Conservation (phyloP, 257 asterid genomes). For the Misopates orontium region DNA sequence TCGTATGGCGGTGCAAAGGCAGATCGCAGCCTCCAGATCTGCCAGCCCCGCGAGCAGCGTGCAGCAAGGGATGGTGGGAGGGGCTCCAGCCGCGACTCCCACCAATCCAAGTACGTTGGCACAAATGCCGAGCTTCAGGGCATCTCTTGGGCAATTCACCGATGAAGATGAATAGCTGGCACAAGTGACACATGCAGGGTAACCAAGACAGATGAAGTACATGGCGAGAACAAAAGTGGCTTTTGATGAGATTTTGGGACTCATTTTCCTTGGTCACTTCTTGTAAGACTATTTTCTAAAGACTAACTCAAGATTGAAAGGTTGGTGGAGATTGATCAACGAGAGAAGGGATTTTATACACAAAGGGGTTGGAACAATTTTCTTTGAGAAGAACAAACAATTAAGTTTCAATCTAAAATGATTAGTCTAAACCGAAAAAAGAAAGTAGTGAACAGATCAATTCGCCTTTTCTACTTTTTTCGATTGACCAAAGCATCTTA, state of each 20-base stretch:
- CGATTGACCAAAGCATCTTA: too few species aligned
- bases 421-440: too few species aligned
- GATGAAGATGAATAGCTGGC: background rate
- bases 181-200: too few species aligned
- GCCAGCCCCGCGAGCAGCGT: constrained; percentile 28
- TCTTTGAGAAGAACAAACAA: too few species aligned
- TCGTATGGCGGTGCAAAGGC: constrained; percentile 37
- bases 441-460: too few species aligned
- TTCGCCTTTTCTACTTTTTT: too few species aligned
- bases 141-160: constrained; percentile 30
- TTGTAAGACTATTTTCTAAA: too few species aligned
- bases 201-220: constrained; percentile 27
- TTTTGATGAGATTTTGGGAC: constrained; percentile 14
- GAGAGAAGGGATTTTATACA: too few species aligned
- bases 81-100: constrained; percentile 26
- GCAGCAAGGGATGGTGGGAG: constrained; percentile 37
- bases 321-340: too few species aligned
- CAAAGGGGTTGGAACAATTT: too few species aligned
- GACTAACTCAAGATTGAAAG: too few species aligned
- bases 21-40: constrained; percentile 32
- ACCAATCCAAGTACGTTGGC: constrained; percentile 32
- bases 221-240: constrained; percentile 23
- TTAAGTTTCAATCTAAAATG: too few species aligned
- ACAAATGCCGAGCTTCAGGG: constrained; percentile 35
- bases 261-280: constrained; percentile 15